Conservation (phyloP, 2,329 filamentous ascomycete genomes). For the Penicillium frequentans region DNA sequence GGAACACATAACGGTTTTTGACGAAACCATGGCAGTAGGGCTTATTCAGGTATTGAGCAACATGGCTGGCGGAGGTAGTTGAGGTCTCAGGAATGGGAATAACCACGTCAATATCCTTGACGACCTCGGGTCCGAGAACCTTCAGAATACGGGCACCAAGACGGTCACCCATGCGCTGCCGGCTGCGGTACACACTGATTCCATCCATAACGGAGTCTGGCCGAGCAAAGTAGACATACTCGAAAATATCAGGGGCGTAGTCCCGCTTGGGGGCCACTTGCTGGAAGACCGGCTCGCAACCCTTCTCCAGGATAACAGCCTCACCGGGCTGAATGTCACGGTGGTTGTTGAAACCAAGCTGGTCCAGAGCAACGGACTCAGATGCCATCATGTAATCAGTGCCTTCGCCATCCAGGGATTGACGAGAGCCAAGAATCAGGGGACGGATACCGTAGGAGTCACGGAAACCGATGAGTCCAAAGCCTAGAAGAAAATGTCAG, state of each 20-base stretch:
- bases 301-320: constrained; percentile 82
- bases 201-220: constrained; percentile 83
- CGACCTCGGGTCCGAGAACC: constrained; percentile 65
- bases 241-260: constrained; percentile 84
- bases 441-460: constrained; percentile 82
- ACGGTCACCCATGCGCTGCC: constrained; percentile 82
- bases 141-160: constrained; percentile 71
- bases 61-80: constrained; percentile 74
- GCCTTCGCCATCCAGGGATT: constrained; percentile 63
- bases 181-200: constrained; percentile 79
- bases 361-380: constrained; percentile 78
- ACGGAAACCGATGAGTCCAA: constrained; percentile 76
- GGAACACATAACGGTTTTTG: constrained; percentile 86
- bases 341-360: constrained; percentile 77
- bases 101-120: constrained; percentile 75
- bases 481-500: constrained; percentile 48
- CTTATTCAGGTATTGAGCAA: constrained; percentile 73
- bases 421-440: constrained; percentile 72
- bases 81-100: constrained; percentile 84
- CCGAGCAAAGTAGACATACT: constrained; percentile 83
- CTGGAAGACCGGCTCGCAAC: constrained; percentile 68
- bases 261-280: constrained; percentile 68
- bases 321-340: constrained; percentile 78
- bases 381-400: constrained; percentile 90
- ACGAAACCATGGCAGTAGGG: constrained; percentile 80